phyloP scores from a whole-genome alignment of 257 asterid species.

The Salvia splendens region DNA sequence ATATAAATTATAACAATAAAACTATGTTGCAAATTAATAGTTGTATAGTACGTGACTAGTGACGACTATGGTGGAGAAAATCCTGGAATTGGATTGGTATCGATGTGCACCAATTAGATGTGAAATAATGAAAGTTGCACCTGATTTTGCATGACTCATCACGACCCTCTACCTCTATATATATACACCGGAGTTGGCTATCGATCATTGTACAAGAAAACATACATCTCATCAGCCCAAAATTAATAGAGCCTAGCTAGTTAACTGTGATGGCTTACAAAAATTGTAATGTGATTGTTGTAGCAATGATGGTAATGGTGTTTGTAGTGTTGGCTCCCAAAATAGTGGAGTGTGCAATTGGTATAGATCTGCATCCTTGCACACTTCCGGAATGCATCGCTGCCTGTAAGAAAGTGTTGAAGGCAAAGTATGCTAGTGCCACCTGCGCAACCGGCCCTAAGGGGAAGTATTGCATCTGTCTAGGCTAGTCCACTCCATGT shows the following conservation, averaged over 20 bases:
- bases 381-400: constrained; percentile 48
- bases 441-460: constrained; percentile 52
- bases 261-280: constrained; percentile 12
- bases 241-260: no score
- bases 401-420: constrained; percentile 50
- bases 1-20: neutral
- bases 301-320: constrained; percentile 16
- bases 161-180: constrained; percentile 11
- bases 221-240: neutral
- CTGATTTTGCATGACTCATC: constrained; percentile 23
- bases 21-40: neutral
- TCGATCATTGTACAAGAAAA: neutral
- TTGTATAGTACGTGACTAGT: neutral
- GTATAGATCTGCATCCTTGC: constrained; percentile 54
- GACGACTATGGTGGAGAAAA: neutral
- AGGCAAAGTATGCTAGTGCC: constrained; percentile 44
- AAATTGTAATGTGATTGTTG: constrained; percentile 25
- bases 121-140: constrained; percentile 3
- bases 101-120: constrained; percentile 7
- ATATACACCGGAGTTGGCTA: no score
- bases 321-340: constrained; percentile 35
- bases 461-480: constrained; percentile 58
- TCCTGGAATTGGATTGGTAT: constrained; percentile 5
- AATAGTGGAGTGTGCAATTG: constrained; percentile 54
- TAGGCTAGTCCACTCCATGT: constrained; percentile 31